These are phyloP conservation scores for Fusarium veterinarium DNA, from an alignment of 2,329 filamentous ascomycete species.

Conservation along the genomic window DNA sequence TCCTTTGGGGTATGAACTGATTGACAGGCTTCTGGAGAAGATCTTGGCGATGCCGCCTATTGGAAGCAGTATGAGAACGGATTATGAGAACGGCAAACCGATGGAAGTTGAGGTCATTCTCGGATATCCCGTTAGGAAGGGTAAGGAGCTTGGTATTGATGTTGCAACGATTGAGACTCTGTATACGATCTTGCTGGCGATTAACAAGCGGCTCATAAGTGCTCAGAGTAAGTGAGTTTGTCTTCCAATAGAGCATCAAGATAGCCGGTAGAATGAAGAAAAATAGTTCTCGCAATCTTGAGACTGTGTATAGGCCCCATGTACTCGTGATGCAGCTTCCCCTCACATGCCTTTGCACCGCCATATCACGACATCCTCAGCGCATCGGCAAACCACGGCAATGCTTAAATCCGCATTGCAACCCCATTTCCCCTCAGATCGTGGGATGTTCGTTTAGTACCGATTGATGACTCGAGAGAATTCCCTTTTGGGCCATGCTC, in stretches of 20 bases:
- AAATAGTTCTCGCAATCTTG: too few species aligned
- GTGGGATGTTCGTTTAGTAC: conserved; percentile 4
- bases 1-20: conserved; percentile 58
- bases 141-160: conserved; percentile 63
- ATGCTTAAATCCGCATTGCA: background rate
- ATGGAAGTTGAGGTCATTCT: conserved; percentile 74
- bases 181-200: conserved; percentile 49
- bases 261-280: too few species aligned
- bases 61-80: conserved; percentile 66
- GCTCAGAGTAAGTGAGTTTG: background rate
- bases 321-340: background rate
- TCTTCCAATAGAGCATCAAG: fast-evolving
- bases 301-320: too few species aligned
- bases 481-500: background rate
- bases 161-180: conserved; percentile 62
- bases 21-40: conserved; percentile 60
- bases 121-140: conserved; percentile 68
- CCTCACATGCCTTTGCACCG: background rate
- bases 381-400: background rate
- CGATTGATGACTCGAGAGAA: conserved; percentile 18
- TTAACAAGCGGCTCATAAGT: conserved; percentile 40
- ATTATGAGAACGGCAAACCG: conserved; percentile 65
- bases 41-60: conserved; percentile 59
- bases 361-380: background rate
- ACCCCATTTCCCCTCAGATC: conserved; percentile 18